phyloP scores from a whole-genome alignment of 73 alveolate species.

The Paramecium tetraurelia region DNA sequence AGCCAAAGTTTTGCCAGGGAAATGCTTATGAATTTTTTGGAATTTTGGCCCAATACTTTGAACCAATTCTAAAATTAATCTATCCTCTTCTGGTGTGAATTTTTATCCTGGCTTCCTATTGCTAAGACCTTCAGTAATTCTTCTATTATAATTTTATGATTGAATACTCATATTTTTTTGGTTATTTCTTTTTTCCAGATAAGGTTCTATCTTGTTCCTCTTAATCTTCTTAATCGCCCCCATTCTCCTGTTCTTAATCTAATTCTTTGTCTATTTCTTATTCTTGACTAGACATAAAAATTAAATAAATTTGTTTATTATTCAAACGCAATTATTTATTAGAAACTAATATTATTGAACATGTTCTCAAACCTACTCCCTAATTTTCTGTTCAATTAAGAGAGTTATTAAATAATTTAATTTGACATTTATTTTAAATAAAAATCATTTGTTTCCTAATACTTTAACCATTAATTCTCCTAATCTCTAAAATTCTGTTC shows the following conservation, averaged over 20 bases:
- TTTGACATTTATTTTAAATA: neutral
- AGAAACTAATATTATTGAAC: neutral
- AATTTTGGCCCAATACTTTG: conserved; percentile 33
- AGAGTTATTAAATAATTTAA: neutral
- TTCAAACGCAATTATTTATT: neutral
- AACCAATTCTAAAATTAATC: conserved; percentile 24
- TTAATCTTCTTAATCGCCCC: neutral
- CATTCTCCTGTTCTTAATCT: neutral
- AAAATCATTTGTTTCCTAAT: neutral
- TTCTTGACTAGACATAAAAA: conserved; percentile 10
- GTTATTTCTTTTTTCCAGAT: neutral
- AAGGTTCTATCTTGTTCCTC: conserved; percentile 8
- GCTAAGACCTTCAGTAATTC: neutral
- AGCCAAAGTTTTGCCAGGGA: conserved; percentile 48
- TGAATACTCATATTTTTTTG: neutral
- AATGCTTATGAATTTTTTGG: conserved; percentile 27
- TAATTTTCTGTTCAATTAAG: neutral
- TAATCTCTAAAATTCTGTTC: neutral
- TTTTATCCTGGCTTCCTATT: conserved; percentile 51
- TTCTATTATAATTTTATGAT: neutral
- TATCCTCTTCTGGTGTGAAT: conserved; percentile 43
- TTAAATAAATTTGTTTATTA: neutral
- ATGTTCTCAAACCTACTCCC: neutral
- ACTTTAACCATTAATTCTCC: conserved; percentile 20
- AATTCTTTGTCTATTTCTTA: conserved; percentile 19